Conservation (phyloP, 1,284 basidiomycete species). For the Anthracocystis walkeri region DNA sequence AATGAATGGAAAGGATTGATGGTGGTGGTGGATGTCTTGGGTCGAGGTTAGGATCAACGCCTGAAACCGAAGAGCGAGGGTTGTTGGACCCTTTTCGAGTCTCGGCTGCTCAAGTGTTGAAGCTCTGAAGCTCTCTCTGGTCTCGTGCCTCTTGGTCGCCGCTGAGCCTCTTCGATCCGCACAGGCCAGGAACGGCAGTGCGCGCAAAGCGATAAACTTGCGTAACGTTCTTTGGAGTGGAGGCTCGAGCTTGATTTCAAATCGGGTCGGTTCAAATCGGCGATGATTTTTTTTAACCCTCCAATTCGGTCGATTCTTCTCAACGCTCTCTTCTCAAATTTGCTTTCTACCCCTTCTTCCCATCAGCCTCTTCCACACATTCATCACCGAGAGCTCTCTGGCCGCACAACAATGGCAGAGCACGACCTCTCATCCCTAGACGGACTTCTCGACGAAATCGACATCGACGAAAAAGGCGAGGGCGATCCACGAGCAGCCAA, state of each 20-base stretch:
- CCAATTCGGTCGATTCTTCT: background rate
- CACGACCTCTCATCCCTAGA: slow-evolving; percentile 39
- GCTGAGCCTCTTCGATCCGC: slow-evolving; percentile 5
- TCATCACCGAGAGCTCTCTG: background rate
- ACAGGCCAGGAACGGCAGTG: slow-evolving; percentile 23
- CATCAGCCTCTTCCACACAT: background rate
- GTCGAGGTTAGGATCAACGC: too few species aligned
- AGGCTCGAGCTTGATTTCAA: slow-evolving; percentile 10
- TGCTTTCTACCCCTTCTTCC: background rate
- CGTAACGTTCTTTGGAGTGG: slow-evolving; percentile 13
- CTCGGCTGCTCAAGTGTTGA: slow-evolving; percentile 4
- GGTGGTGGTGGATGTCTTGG: background rate
- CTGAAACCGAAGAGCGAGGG: slow-evolving; percentile 18
- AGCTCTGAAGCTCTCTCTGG: background rate
- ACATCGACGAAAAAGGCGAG: slow-evolving; percentile 29
- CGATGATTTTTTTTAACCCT: slow-evolving; percentile 22
- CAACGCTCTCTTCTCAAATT: background rate
- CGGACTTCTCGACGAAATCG: slow-evolving; percentile 38
- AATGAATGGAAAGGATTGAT: background rate
- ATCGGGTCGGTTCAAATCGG: slow-evolving; percentile 14
- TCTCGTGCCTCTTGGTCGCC: background rate
- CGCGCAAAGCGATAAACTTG: background rate
- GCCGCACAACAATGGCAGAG: slow-evolving; percentile 14
- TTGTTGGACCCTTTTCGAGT: slow-evolving; percentile 22
- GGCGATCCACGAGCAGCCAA: slow-evolving; percentile 41